phyloP scores from a whole-genome alignment of 164 flowering plant genomes.

The Nelumbo lutea region DNA sequence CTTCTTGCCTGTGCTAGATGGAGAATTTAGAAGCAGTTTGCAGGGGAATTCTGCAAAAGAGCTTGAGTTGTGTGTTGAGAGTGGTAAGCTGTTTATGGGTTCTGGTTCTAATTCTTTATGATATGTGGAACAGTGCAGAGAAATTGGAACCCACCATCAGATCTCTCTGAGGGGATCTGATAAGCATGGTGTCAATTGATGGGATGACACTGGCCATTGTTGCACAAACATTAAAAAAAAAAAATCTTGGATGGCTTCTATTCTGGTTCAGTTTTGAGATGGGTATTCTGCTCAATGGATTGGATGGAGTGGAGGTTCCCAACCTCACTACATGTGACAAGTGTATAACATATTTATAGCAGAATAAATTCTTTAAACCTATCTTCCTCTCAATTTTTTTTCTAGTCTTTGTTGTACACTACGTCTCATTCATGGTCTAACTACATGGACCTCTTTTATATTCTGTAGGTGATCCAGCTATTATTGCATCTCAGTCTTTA shows the following conservation, averaged over 20 bases:
- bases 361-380: background rate
- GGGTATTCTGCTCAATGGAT: background rate
- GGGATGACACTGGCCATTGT: background rate
- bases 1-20: slow-evolving; percentile 59
- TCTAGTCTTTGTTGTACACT: background rate
- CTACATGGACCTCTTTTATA: slow-evolving; percentile 2
- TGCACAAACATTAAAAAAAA: background rate
- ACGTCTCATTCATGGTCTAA: background rate
- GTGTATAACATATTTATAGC: background rate
- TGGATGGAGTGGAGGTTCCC: too few species aligned
- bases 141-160: background rate
- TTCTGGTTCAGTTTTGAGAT: background rate
- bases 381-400: background rate
- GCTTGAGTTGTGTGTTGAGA: slow-evolving; percentile 58
- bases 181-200: background rate
- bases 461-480: slow-evolving; percentile 48
- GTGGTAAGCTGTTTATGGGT: slow-evolving; percentile 29
- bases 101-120: background rate
- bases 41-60: slow-evolving; percentile 56
- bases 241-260: background rate
- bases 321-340: background rate
- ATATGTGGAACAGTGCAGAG: background rate
- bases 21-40: slow-evolving; percentile 55
- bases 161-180: background rate
- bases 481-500: slow-evolving; percentile 34